These are phyloP conservation scores for Berkeleyomyces basicola DNA, from an alignment of 2,329 filamentous ascomycete species.

Conservation along the genomic window DNA sequence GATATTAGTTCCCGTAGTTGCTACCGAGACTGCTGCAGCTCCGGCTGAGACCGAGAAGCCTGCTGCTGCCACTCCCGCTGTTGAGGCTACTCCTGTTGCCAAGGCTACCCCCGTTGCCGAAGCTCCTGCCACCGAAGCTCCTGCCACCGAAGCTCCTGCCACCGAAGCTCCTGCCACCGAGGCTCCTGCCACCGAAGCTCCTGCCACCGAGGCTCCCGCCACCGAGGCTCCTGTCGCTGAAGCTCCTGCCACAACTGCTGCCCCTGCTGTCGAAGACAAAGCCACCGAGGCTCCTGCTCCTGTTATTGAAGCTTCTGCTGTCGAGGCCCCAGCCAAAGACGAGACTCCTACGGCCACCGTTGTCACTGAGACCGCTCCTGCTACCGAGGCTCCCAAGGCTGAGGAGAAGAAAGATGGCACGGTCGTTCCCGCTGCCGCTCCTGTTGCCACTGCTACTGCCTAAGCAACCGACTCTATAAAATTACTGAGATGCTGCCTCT, in stretches of 20 bases:
- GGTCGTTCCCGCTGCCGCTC: constrained; percentile 13
- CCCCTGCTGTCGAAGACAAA: neutral
- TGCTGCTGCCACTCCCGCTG: neutral
- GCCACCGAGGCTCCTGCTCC: constrained; percentile 11
- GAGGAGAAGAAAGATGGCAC: constrained; percentile 11
- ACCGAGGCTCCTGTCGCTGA: neutral
- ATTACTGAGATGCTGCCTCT: neutral
- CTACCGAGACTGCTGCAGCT: neutral
- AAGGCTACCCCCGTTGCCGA: neutral
- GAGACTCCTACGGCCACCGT: neutral
- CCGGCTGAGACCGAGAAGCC: neutral
- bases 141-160: constrained; percentile 18
- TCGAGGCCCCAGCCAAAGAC: constrained; percentile 9
- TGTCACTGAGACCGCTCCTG: constrained; percentile 15
- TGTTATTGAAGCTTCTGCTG: constrained; percentile 1
- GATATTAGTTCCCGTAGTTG: neutral
- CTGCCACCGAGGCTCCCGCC: constrained; percentile 5
- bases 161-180: constrained; percentile 15
- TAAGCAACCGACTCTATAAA: neutral
- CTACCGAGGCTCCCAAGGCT: constrained; percentile 16
- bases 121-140: constrained; percentile 12
- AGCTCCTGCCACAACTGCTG: neutral
- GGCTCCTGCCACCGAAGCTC: constrained; percentile 15
- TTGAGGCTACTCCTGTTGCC: neutral
- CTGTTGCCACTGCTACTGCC: constrained; percentile 15